Percentiles rank a stretch among this genome's conserved stretches.
Evolutionary conservation across 192 early-diverging fungal species (phyloP).

Genomic region (Anaeromyces robustus): DNA sequence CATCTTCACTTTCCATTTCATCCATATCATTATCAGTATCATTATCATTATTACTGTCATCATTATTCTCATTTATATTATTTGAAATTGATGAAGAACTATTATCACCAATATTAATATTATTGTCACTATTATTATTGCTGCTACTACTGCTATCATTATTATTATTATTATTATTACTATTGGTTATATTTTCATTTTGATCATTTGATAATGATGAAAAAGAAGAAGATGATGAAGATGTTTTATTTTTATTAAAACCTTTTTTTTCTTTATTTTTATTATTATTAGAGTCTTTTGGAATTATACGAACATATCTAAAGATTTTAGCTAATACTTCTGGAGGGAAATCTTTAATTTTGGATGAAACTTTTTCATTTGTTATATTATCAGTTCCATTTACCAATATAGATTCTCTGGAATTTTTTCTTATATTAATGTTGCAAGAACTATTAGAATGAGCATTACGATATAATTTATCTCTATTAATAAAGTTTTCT

Average conservation of each 20-base stretch:
- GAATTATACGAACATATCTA: neutral
- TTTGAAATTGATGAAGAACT: no score
- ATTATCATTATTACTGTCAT: neutral
- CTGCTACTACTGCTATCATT: no score
- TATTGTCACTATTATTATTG: no score
- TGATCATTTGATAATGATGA: neutral
- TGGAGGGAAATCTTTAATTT: neutral
- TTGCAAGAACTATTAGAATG: neutral
- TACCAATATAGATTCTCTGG: neutral
- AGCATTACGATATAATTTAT: neutral
- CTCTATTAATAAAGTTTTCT: neutral
- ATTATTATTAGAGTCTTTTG: neutral
- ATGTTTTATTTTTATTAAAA: neutral
- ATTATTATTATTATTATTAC: no score
- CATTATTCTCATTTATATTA: neutral
- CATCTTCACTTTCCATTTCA: no score
- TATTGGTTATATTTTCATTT: no score
- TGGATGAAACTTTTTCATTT: neutral
- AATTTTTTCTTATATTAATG: neutral
- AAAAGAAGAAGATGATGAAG: no score
- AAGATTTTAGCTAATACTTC: neutral
- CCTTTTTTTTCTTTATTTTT: neutral
- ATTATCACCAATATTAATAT: no score
- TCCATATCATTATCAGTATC: no score
- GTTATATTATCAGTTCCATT: neutral